phyloP scores from a whole-genome alignment of 176 grass and related monocot genomes.

The Carex scoparia region DNA sequence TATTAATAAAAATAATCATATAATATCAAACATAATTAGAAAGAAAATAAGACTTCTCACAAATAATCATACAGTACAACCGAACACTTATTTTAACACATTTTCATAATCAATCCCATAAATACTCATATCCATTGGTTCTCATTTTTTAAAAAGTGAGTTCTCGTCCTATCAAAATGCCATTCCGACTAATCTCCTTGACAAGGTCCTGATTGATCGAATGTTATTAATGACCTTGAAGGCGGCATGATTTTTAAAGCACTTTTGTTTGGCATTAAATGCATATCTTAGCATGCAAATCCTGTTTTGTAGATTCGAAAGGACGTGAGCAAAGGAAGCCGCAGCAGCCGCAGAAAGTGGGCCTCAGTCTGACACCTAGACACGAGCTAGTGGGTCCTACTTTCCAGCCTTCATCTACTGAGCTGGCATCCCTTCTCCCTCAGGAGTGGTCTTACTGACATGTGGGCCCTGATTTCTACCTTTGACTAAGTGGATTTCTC shows the following conservation, averaged over 20 bases:
- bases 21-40: too few relatives aligned
- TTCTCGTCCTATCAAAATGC: too few relatives aligned
- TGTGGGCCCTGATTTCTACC: not conserved
- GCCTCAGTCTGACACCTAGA: not conserved
- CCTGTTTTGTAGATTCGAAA: slow-evolving; percentile 1
- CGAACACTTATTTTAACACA: too few relatives aligned
- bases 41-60: too few relatives aligned
- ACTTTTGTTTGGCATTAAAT: not conserved
- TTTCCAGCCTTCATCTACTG: not conserved
- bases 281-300: not conserved
- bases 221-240: not conserved
- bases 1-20: too few relatives aligned
- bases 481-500: not conserved
- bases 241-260: not conserved
- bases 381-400: not conserved
- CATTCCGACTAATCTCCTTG: too few relatives aligned
- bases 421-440: not conserved
- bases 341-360: slow-evolving; percentile 19
- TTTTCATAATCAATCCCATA: too few relatives aligned
- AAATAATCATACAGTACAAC: too few relatives aligned
- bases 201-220: not conserved
- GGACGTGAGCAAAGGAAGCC: slow-evolving; percentile 7
- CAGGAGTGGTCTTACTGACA: slow-evolving; percentile 23
- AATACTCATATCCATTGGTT: too few relatives aligned
- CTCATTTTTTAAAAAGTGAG: too few relatives aligned